phyloP scores from a whole-genome alignment of 805 yeast species.

The Monosporozyma aquatica region DNA sequence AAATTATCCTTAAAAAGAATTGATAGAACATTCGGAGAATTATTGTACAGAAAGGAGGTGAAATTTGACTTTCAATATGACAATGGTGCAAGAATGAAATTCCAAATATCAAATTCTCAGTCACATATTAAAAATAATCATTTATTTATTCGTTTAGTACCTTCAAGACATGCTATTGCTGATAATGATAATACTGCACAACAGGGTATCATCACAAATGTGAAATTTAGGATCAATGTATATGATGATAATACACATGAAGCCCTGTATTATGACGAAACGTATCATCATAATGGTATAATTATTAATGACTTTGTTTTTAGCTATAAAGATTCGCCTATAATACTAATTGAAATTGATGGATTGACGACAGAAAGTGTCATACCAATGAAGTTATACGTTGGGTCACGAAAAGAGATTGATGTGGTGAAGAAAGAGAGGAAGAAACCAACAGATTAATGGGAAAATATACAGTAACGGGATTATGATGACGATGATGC shows the following conservation, averaged over 20 bases:
- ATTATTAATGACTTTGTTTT: conserved; percentile 13
- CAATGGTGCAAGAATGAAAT: conserved; percentile 8
- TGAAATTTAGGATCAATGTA: conserved; percentile 14
- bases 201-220: no score
- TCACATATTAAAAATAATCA: conserved; percentile 3
- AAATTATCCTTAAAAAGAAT: conserved; percentile 3
- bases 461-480: no score
- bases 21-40: conserved; percentile 17
- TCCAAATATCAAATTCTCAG: conserved; percentile 3
- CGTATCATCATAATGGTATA: conserved; percentile 10
- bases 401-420: conserved; percentile 9
- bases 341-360: conserved; percentile 17
- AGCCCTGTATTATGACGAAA: conserved; percentile 7
- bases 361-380: background rate
- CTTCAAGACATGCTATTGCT: no score
- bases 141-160: conserved; percentile 17
- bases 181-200: background rate
- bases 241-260: conserved; percentile 15
- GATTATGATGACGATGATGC: no score
- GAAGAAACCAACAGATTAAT: background rate
- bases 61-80: background rate
- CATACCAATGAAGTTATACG: background rate
- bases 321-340: background rate
- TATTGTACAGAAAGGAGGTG: conserved; percentile 13
- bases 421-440: background rate